Base-by-base conservation (phyloP, 495 filamentous ascomycete species). In the Aspergillus steynii region DNA sequence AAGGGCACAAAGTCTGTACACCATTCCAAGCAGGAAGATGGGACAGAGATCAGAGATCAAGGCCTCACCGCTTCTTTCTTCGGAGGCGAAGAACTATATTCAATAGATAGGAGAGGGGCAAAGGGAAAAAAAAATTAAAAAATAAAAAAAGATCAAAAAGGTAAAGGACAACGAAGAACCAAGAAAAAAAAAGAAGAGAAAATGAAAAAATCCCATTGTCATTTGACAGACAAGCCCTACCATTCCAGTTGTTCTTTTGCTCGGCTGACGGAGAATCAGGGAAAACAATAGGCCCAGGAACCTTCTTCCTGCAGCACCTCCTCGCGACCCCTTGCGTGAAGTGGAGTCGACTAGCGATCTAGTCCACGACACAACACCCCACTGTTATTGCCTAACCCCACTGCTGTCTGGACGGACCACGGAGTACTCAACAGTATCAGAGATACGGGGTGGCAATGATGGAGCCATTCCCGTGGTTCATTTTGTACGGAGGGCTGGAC, bases 261-360 rank as follows among this genome's bases (percentile, higher is more conserved):
- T 59, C 59, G 51, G 59, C 58, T 65, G 59, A 61, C 51, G 56
- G 63, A 55, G 58, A 31, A 47, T 28, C 55, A 34, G 34, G 55
- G 31, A 28, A 56, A 55, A 50, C 51, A 61, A 68, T 68, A 68
- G 66, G 66, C 59, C 61, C 63, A 63, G 63, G 58, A 62, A 65
- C 27, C 61, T 64, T 65, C 60, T 68, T 61, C 63, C 61, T 65
- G 59, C 59, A 65, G 55, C 55, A 60, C 58, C 58, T 63, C 66
- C 54, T 63, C 56, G 31, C 55, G 15, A 65, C 66, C 66, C 66
- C 66, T 68, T 68, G 66, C 66, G 66, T 68, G 58, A 58, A 57
- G 63, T 59, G 56, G 65, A 65, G 58, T 45, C 26, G 52, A 56
- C 59, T 60, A 61, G 34, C 61, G 62, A 59, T 58, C 53, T 32